These are phyloP conservation scores for Secale cereale DNA, from an alignment of 176 grass and related monocot species.

Conservation along the genomic window DNA sequence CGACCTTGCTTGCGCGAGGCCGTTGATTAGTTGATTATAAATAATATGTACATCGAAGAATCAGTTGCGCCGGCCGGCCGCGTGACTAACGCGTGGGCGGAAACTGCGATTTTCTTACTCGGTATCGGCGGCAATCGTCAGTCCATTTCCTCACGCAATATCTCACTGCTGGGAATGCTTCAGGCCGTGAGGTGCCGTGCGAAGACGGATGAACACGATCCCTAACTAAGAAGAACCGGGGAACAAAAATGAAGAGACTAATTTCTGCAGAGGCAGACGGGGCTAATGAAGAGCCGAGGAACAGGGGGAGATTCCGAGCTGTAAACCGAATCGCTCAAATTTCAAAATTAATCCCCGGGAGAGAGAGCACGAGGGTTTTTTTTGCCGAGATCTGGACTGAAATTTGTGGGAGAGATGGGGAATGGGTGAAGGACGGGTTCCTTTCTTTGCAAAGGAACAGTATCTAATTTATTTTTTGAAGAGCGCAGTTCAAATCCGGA, in stretches of 20 bases:
- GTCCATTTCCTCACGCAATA: slow-evolving; percentile 25
- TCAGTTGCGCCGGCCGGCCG: background rate
- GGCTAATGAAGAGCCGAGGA: too few species aligned
- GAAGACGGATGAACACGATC: background rate
- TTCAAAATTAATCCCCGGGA: background rate
- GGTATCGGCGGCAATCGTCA: background rate
- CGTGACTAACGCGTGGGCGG: slow-evolving; percentile 22
- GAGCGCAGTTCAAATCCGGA: background rate
- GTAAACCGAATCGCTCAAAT: background rate
- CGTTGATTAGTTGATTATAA: background rate
- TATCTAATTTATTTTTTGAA: background rate
- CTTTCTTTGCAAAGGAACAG: background rate
- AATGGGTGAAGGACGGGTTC: background rate
- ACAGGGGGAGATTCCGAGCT: too few species aligned
- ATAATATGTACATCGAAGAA: background rate
- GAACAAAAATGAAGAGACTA: background rate
- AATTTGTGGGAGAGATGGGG: background rate
- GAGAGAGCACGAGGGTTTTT: background rate
- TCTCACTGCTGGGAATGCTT: slow-evolving; percentile 8
- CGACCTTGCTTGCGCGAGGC: background rate
- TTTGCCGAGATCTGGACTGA: background rate
- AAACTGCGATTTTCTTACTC: background rate
- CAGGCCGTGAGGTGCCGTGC: background rate
- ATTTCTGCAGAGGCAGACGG: background rate
- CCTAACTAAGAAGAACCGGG: too few species aligned